These are phyloP conservation scores for Xanthoceras sorbifolium DNA, from an alignment of 345 rosid genomes.

Conservation along the genomic window DNA sequence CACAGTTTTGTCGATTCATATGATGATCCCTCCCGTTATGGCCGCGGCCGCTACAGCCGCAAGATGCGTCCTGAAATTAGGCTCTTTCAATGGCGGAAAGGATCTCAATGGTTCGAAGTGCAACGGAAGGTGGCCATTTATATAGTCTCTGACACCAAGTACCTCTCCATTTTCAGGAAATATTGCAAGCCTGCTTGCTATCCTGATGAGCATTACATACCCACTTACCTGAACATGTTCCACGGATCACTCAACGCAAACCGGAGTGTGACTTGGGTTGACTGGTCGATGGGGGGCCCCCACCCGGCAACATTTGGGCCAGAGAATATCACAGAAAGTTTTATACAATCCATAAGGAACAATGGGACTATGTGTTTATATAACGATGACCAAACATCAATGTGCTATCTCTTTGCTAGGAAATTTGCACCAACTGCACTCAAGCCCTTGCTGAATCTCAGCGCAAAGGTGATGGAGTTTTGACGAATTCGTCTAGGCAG, in stretches of 20 bases:
- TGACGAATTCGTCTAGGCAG: constrained; percentile 19
- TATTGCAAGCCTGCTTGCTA: constrained; percentile 90
- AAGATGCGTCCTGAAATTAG: constrained; percentile 79
- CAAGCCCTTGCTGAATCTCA: constrained; percentile 71
- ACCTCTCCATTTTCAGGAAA: constrained; percentile 62
- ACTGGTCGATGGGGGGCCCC: constrained; percentile 90
- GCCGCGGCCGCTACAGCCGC: constrained; percentile 88
- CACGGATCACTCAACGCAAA: constrained; percentile 70
- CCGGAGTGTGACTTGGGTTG: constrained; percentile 83
- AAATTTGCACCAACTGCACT: constrained; percentile 79
- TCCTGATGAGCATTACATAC: constrained; percentile 92
- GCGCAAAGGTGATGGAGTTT: constrained; percentile 67
- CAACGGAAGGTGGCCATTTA: constrained; percentile 64
- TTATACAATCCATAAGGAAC: constrained; percentile 65
- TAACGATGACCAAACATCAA: constrained; percentile 60
- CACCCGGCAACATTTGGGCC: constrained; percentile 69
- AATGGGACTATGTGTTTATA: constrained; percentile 65
- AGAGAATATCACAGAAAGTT: constrained; percentile 57
- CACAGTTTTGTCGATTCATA: constrained; percentile 83
- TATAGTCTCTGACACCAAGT: constrained; percentile 68
- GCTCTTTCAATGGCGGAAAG: constrained; percentile 89
- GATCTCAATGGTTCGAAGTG: constrained; percentile 95
- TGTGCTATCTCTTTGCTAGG: constrained; percentile 86
- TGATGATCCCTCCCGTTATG: constrained; percentile 89
- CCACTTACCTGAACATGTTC: constrained; percentile 80